These are phyloP conservation scores for Naganishia friedmannii DNA, from an alignment of 768 basidiomycete genomes.

Conservation along the genomic window DNA sequence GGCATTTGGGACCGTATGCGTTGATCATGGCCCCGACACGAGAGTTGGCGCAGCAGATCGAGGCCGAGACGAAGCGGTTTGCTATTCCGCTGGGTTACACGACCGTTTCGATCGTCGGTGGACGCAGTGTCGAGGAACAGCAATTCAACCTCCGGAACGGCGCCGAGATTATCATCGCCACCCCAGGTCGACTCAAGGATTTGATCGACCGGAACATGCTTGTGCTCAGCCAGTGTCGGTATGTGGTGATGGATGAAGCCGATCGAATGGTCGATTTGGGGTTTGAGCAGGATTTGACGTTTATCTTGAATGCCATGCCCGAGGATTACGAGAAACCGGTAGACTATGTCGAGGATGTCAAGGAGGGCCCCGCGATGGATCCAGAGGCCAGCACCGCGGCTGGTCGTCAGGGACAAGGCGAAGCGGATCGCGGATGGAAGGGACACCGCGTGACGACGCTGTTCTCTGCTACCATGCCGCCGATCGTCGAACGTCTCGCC, in stretches of 20 bases:
- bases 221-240: slow-evolving; percentile 93
- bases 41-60: slow-evolving; percentile 96
- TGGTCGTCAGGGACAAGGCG: slow-evolving; percentile 27
- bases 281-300: slow-evolving; percentile 89
- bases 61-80: slow-evolving; percentile 86
- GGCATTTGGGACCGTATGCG: slow-evolving; percentile 89
- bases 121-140: slow-evolving; percentile 93
- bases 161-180: slow-evolving; percentile 97
- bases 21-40: slow-evolving; percentile 95
- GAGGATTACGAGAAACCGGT: slow-evolving; percentile 83
- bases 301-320: slow-evolving; percentile 89
- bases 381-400: neutral
- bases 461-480: slow-evolving; percentile 67
- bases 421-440: slow-evolving; percentile 34
- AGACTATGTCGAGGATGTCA: slow-evolving; percentile 72
- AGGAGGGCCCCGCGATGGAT: slow-evolving; percentile 60
- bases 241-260: slow-evolving; percentile 99
- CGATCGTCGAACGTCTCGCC: slow-evolving; percentile 62
- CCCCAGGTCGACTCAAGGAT: slow-evolving; percentile 95
- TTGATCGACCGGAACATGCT: slow-evolving; percentile 93
- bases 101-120: slow-evolving; percentile 97
- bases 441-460: slow-evolving; percentile 75
- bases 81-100: slow-evolving; percentile 83
- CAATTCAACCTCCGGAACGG: slow-evolving; percentile 97
- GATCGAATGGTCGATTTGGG: slow-evolving; percentile 98